These are phyloP conservation scores for Crepidotus sp. DNA, from an alignment of 1,284 basidiomycete genomes.

Conservation along the genomic window DNA sequence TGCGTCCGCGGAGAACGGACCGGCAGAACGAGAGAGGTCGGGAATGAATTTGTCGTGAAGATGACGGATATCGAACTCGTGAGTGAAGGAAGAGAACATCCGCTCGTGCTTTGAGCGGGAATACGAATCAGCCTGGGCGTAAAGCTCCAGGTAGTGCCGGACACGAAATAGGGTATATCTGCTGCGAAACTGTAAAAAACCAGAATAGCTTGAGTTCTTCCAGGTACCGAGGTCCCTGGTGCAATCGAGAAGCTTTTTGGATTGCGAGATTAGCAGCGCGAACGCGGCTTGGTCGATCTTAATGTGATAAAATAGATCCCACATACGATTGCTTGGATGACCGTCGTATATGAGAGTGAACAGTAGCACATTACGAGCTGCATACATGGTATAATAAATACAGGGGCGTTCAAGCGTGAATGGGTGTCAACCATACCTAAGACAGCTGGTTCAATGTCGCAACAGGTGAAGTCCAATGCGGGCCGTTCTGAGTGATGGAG, in stretches of 20 bases:
- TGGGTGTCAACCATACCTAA: slow-evolving; percentile 43
- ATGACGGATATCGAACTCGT: slow-evolving; percentile 1
- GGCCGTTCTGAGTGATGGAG: slow-evolving; percentile 17
- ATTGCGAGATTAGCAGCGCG: slow-evolving; percentile 34
- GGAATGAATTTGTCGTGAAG: not conserved
- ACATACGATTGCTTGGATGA: slow-evolving; percentile 27
- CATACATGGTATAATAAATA: not conserved
- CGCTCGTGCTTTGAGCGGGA: slow-evolving; percentile 6
- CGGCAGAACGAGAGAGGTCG: slow-evolving; percentile 27
- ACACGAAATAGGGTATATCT: slow-evolving; percentile 30
- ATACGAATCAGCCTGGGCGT: slow-evolving; percentile 17
- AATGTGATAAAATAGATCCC: slow-evolving; percentile 54
- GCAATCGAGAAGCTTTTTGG: slow-evolving; percentile 31
- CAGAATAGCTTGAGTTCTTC: slow-evolving; percentile 28
- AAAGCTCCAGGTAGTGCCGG: slow-evolving; percentile 30
- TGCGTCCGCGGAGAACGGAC: slow-evolving; percentile 24
- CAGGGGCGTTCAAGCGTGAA: no score
- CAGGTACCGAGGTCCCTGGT: slow-evolving; percentile 31
- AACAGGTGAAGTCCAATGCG: slow-evolving; percentile 49
- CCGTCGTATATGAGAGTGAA: slow-evolving; percentile 33
- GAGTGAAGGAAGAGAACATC: slow-evolving; percentile 18
- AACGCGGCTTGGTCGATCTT: slow-evolving; percentile 36
- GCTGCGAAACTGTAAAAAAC: slow-evolving; percentile 27
- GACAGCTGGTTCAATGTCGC: slow-evolving; percentile 48
- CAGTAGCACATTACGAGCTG: slow-evolving; percentile 34